A percentile compares a stretch with the other conserved stretches of the same genome.
phyloP scores from a whole-genome alignment of 192 early-diverging fungal genomes.

The Coemansia erecta region DNA sequence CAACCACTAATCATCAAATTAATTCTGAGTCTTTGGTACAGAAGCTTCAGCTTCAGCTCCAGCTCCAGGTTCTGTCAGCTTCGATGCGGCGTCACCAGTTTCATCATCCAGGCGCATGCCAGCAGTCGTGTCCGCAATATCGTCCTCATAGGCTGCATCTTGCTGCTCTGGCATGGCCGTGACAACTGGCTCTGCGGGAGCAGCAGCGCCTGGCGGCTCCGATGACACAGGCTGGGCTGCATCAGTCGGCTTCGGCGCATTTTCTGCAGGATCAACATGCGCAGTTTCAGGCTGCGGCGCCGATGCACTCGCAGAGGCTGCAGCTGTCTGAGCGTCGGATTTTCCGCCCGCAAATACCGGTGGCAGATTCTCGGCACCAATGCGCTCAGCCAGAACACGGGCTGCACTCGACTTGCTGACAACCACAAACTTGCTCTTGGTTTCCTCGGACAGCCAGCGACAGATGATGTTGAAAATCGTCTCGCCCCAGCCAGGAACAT shows the following conservation, averaged over 20 bases:
- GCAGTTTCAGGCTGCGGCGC: slow-evolving; percentile 26
- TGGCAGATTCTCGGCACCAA: slow-evolving; percentile 39
- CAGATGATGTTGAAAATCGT: slow-evolving; percentile 58
- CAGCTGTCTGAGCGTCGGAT: slow-evolving; percentile 4
- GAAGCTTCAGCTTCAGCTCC: background rate
- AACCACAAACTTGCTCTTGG: slow-evolving; percentile 62
- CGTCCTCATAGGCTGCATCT: background rate
- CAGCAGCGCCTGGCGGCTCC: background rate
- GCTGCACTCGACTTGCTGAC: slow-evolving; percentile 47
- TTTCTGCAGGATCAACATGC: slow-evolving; percentile 25
- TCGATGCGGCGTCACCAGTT: background rate
- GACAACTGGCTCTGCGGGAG: slow-evolving; percentile 9
- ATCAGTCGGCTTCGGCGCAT: slow-evolving; percentile 20
- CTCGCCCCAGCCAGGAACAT: slow-evolving; percentile 63
- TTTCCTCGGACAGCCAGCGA: slow-evolving; percentile 58
- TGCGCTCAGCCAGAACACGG: slow-evolving; percentile 35
- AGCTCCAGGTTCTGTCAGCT: background rate
- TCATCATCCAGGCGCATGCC: slow-evolving; percentile 6
- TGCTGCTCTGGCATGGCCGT: slow-evolving; percentile 27
- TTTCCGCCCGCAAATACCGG: slow-evolving; percentile 26
- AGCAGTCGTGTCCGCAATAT: slow-evolving; percentile 3
- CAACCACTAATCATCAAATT: too few species aligned
- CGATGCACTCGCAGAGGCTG: background rate
- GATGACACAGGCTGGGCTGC: background rate
- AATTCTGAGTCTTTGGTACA: too few species aligned